phyloP scores from a whole-genome alignment of 768 basidiomycete species.

The Trametes maxima region DNA sequence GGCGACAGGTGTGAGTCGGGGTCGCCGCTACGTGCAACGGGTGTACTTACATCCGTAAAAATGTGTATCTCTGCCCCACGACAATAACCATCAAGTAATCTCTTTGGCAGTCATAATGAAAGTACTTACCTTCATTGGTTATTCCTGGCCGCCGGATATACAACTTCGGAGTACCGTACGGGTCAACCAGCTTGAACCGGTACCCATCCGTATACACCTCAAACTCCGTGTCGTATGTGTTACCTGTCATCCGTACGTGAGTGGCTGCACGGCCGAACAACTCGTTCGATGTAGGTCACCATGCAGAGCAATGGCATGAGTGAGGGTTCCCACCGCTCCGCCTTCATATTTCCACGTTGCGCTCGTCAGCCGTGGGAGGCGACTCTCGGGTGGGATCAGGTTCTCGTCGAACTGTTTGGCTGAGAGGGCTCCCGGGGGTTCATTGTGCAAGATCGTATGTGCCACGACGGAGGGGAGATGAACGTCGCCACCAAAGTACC shows the following conservation, averaged over 20 bases:
- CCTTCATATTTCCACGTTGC: conserved; percentile 45
- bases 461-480: conserved; percentile 36
- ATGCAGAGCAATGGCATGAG: conserved; percentile 52
- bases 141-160: conserved; percentile 40
- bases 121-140: conserved; percentile 23
- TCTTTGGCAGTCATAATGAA: background rate
- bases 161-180: conserved; percentile 51
- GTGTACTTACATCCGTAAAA: conserved; percentile 28
- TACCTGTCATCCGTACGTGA: conserved; percentile 14
- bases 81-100: background rate
- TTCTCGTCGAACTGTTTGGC: conserved; percentile 48
- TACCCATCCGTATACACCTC: conserved; percentile 53
- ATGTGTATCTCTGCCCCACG: conserved; percentile 42
- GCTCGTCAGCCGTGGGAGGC: conserved; percentile 50
- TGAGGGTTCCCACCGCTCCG: conserved; percentile 52
- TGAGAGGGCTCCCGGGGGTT: conserved; percentile 44
- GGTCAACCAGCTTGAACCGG: conserved; percentile 40
- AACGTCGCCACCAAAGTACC: conserved; percentile 53
- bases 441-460: conserved; percentile 46
- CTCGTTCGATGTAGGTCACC: conserved; percentile 30
- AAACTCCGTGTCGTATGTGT: conserved; percentile 47
- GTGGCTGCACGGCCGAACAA: background rate
- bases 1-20: no score
- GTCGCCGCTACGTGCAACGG: background rate
- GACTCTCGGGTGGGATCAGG: conserved; percentile 42